Evolutionary conservation across 768 basidiomycete species (phyloP).

Genomic region (Mrakia gelida): DNA sequence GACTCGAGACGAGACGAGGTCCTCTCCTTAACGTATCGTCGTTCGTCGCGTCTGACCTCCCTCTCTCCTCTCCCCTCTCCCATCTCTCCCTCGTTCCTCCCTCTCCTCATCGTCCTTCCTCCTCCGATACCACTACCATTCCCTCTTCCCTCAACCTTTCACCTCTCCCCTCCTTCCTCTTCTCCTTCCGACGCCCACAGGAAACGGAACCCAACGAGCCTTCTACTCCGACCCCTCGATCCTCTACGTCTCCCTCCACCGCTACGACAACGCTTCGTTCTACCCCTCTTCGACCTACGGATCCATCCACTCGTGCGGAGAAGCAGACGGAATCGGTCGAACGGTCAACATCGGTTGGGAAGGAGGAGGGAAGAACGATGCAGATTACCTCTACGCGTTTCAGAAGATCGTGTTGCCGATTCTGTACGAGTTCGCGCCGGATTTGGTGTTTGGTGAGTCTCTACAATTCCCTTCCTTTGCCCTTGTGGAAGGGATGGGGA

Average conservation of each 20-base stretch:
- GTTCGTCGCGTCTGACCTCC: background rate
- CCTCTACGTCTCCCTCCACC: conserved; percentile 89
- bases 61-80: background rate
- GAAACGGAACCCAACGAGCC: conserved; percentile 94
- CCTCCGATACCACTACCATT: background rate
- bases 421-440: conserved; percentile 91
- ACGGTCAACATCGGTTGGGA: conserved; percentile 99
- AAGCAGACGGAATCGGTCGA: conserved; percentile 74
- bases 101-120: background rate
- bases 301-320: conserved; percentile 76
- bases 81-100: background rate
- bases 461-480: too few relatives aligned
- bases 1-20: too few relatives aligned
- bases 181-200: conserved; percentile 46
- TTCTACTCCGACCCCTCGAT: conserved; percentile 90
- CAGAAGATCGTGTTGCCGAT: conserved; percentile 95
- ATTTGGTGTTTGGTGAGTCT: conserved; percentile 84
- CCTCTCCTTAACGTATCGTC: background rate
- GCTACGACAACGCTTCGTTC: conserved; percentile 84
- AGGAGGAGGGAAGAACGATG: conserved; percentile 62
- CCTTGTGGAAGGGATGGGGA: background rate
- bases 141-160: background rate
- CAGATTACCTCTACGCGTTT: conserved; percentile 95
- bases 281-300: conserved; percentile 94
- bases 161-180: background rate